Evolutionary conservation across 2,329 filamentous ascomycete genomes (phyloP).

Genomic region (Hypoxylon sp.): DNA sequence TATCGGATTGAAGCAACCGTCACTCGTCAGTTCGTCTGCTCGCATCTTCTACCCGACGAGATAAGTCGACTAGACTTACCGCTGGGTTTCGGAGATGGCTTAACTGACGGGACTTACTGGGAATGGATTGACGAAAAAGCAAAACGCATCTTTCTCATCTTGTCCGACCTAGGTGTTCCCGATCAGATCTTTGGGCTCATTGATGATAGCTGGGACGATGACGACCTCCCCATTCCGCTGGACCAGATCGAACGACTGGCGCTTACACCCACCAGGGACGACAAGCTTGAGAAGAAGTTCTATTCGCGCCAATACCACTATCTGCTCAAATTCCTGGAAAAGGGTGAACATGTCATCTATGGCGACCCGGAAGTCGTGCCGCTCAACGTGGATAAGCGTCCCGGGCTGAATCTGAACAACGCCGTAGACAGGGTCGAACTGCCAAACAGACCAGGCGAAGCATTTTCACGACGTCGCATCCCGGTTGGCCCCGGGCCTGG

Average conservation of each 20-base stretch:
- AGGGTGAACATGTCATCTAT: conserved; percentile 73
- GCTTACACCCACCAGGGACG: conserved; percentile 70
- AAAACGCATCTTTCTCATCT: conserved; percentile 76
- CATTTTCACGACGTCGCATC: conserved; percentile 70
- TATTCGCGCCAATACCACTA: conserved; percentile 78
- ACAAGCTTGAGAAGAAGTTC: conserved; percentile 75
- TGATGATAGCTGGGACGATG: conserved; percentile 82
- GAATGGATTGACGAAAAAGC: conserved; percentile 81
- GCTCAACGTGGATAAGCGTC: conserved; percentile 73
- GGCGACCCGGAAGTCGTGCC: conserved; percentile 76
- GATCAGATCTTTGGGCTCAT: conserved; percentile 81
- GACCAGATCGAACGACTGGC: conserved; percentile 74
- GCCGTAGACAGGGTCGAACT: conserved; percentile 71
- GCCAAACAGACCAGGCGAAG: conserved; percentile 68
- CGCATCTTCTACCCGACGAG: conserved; percentile 73
- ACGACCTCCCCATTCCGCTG: conserved; percentile 76
- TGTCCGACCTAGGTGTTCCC: conserved; percentile 76
- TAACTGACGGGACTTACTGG: conserved; percentile 80
- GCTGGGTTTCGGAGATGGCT: conserved; percentile 74
- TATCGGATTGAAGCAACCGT: conserved; percentile 77
- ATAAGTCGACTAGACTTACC: conserved; percentile 71
- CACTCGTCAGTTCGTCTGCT: conserved; percentile 74
- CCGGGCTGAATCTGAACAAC: conserved; percentile 54
- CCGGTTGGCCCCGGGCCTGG: conserved; percentile 62
- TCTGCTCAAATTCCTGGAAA: conserved; percentile 72